phyloP scores from a whole-genome alignment of 2,329 filamentous ascomycete genomes.

The Neonectria coccinea region DNA sequence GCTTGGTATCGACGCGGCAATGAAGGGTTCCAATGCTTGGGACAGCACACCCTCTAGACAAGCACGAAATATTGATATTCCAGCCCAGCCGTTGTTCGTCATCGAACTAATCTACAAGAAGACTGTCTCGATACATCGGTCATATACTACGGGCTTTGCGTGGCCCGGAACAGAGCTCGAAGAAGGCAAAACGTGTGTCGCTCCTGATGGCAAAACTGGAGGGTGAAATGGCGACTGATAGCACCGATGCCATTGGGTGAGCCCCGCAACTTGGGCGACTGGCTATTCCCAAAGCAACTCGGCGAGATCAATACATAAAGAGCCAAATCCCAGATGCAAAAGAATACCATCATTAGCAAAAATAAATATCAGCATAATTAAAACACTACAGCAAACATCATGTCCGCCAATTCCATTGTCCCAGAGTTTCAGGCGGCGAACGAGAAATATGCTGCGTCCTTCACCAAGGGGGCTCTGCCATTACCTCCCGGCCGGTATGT shows the following conservation, averaged over 20 bases:
- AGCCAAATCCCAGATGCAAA: not conserved
- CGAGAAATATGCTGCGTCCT: conserved; percentile 35
- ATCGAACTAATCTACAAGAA: not conserved
- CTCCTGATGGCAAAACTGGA: conserved; percentile 17
- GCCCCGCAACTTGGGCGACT: conserved; percentile 24
- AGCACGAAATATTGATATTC: not conserved
- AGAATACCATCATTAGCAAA: not conserved
- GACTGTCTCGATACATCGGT: not conserved
- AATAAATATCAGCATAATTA: not conserved
- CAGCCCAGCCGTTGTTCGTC: not conserved
- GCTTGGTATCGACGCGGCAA: not conserved
- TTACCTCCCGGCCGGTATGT: conserved; percentile 42
- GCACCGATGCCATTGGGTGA: conserved; percentile 20
- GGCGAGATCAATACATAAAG: conserved; percentile 7
- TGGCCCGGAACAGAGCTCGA: not conserved
- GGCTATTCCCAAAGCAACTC: conserved; percentile 16
- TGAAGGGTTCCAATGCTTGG: not conserved
- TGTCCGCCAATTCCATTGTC: conserved; percentile 30
- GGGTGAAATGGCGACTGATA: conserved; percentile 28
- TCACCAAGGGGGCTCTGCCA: conserved; percentile 40
- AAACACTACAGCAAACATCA: not conserved
- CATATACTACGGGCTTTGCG: not conserved
- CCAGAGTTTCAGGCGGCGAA: conserved; percentile 43
- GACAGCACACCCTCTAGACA: not conserved
- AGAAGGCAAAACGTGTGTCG: conserved; percentile 7